A percentile compares a stretch with the other conserved stretches of the same genome.
phyloP scores from a whole-genome alignment of 805 yeast genomes.

The Cyberlindnera maclurae region DNA sequence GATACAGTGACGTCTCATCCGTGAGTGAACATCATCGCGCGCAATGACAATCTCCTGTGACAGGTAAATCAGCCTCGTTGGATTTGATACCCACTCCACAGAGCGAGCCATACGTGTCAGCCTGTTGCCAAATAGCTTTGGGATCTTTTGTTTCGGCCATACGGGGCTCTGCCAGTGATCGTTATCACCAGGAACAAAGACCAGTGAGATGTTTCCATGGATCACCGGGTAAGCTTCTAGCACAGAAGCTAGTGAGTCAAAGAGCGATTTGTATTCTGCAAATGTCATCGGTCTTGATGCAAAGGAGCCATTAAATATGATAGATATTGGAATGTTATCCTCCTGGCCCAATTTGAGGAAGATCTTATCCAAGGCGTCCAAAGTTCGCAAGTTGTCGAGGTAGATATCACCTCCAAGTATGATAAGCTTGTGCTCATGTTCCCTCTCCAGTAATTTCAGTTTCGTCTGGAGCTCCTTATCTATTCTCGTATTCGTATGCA shows the following conservation, averaged over 20 bases:
- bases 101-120: slow-evolving; percentile 51
- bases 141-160: slow-evolving; percentile 73
- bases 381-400: slow-evolving; percentile 49
- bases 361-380: slow-evolving; percentile 62
- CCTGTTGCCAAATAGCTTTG: slow-evolving; percentile 63
- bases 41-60: slow-evolving; percentile 76
- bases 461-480: slow-evolving; percentile 52
- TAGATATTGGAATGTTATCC: slow-evolving; percentile 49
- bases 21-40: slow-evolving; percentile 65
- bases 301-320: slow-evolving; percentile 83
- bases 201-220: slow-evolving; percentile 44
- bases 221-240: slow-evolving; percentile 53
- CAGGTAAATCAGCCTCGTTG: slow-evolving; percentile 67
- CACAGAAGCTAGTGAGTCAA: slow-evolving; percentile 67
- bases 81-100: slow-evolving; percentile 65
- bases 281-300: slow-evolving; percentile 55
- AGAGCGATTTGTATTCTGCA: slow-evolving; percentile 53
- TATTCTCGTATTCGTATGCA: slow-evolving; percentile 45
- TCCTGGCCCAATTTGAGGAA: slow-evolving; percentile 46
- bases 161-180: slow-evolving; percentile 88
- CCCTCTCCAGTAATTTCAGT: slow-evolving; percentile 49
- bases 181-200: slow-evolving; percentile 81
- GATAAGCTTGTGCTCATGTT: slow-evolving; percentile 53
- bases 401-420: slow-evolving; percentile 70
- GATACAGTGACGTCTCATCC: slow-evolving; percentile 66